These are phyloP conservation scores for Macrophomina pseudophaseolina DNA, from an alignment of 2,329 filamentous ascomycete genomes.

Conservation along the genomic window DNA sequence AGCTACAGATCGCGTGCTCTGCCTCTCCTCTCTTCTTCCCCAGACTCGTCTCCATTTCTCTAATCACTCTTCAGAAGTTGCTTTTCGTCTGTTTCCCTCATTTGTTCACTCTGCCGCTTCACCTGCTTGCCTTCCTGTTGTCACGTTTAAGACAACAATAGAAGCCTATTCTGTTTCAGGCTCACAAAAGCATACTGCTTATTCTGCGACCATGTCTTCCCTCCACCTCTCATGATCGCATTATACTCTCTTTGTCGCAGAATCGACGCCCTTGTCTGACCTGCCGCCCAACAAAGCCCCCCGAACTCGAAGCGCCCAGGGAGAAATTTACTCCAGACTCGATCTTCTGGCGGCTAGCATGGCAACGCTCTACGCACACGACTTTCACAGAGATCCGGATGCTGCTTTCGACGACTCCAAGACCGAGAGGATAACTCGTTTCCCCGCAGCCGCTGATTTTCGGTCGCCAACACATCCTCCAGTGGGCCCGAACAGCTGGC, in stretches of 20 bases:
- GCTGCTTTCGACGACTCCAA: slow-evolving; percentile 24
- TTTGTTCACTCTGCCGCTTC: slow-evolving; percentile 18
- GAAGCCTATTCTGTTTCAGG: slow-evolving; percentile 21
- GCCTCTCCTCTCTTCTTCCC: slow-evolving; percentile 16
- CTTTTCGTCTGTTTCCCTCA: slow-evolving; percentile 30
- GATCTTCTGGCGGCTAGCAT: slow-evolving; percentile 28
- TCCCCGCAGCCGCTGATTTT: slow-evolving; percentile 27
- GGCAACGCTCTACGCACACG: slow-evolving; percentile 29
- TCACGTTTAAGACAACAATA: slow-evolving; percentile 22
- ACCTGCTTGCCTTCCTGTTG: slow-evolving; percentile 4
- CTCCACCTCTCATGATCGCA: slow-evolving; percentile 19
- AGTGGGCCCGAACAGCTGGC: slow-evolving; percentile 15
- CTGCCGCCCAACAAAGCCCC: background rate
- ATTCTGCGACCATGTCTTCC: slow-evolving; percentile 16
- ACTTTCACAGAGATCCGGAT: slow-evolving; percentile 30
- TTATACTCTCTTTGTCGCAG: slow-evolving; percentile 7
- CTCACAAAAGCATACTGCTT: slow-evolving; percentile 13
- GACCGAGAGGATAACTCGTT: slow-evolving; percentile 28
- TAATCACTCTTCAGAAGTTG: slow-evolving; percentile 26
- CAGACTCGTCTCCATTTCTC: slow-evolving; percentile 30
- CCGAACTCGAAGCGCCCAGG: slow-evolving; percentile 8
- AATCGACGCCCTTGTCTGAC: slow-evolving; percentile 16
- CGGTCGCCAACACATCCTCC: slow-evolving; percentile 23
- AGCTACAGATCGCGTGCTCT: slow-evolving; percentile 7
- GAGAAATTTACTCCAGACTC: slow-evolving; percentile 1